These are phyloP conservation scores for Kickxella alabastrina DNA, from an alignment of 192 early-diverging fungal genomes.

Conservation along the genomic window DNA sequence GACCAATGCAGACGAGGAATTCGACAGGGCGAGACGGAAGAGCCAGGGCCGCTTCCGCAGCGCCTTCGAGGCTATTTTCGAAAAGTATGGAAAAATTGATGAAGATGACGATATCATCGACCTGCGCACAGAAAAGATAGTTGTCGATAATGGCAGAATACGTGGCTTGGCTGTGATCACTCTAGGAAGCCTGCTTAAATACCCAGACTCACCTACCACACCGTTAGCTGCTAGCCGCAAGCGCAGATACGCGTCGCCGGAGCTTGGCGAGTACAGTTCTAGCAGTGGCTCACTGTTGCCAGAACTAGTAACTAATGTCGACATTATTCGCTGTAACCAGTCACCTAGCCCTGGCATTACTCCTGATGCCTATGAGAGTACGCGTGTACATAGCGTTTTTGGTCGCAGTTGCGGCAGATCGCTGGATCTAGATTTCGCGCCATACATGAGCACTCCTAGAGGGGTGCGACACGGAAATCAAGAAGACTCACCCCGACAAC, in stretches of 20 bases:
- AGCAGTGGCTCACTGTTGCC: conserved; percentile 3
- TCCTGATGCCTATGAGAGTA: too few relatives aligned
- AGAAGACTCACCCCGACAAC: too few relatives aligned
- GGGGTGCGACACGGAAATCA: background rate
- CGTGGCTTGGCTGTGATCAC: conserved; percentile 20
- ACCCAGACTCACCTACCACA: conserved; percentile 8
- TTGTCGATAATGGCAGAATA: conserved; percentile 43
- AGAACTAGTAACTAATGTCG: conserved; percentile 1
- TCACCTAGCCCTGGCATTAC: too few relatives aligned
- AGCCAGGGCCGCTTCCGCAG: conserved; percentile 42
- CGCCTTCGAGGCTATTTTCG: conserved; percentile 43
- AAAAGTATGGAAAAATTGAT: conserved; percentile 42
- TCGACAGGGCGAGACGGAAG: conserved; percentile 33
- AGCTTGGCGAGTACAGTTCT: background rate
- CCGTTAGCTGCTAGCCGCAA: background rate
- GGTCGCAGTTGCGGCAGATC: background rate
- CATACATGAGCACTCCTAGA: background rate
- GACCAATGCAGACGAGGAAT: conserved; percentile 37
- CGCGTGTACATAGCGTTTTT: too few relatives aligned
- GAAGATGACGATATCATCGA: conserved; percentile 44
- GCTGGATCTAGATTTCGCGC: conserved; percentile 17
- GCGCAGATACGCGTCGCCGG: background rate
- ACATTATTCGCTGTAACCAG: background rate
- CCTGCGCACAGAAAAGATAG: conserved; percentile 21
- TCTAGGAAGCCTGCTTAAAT: conserved; percentile 29